These are phyloP conservation scores for Aspergillus felis DNA, from an alignment of 2,329 filamentous ascomycete genomes.

Conservation along the genomic window DNA sequence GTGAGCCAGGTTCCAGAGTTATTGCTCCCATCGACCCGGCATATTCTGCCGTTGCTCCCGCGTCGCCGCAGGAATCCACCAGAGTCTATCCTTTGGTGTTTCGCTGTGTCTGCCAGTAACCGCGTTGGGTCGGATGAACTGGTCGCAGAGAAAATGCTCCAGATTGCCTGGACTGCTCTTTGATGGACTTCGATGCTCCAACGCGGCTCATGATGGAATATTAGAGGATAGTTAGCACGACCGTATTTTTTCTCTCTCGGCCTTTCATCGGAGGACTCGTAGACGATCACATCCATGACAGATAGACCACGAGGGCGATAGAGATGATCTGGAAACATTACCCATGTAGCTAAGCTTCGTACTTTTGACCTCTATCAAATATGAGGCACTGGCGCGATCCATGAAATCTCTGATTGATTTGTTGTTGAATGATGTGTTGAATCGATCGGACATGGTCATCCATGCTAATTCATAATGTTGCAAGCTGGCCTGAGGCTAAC, in stretches of 20 bases:
- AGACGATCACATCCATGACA: neutral
- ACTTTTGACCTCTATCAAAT: neutral
- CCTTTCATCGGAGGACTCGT: neutral
- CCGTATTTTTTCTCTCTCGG: neutral
- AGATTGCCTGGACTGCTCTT: no score
- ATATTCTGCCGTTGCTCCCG: no score
- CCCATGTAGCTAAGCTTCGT: neutral
- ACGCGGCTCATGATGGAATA: no score
- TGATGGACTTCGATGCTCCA: no score
- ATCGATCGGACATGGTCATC: no score
- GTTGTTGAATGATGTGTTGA: no score
- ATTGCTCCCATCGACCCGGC: neutral
- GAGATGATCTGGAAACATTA: neutral
- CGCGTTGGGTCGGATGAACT: neutral
- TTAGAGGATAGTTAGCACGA: neutral
- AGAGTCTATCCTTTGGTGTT: neutral
- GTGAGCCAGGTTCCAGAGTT: neutral
- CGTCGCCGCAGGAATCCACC: neutral
- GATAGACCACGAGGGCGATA: neutral
- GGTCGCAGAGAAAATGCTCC: neutral
- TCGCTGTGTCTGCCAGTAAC: neutral
- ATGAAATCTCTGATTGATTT: neutral
- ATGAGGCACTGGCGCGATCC: neutral
- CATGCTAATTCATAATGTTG: neutral
- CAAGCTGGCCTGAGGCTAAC: neutral